These are phyloP conservation scores for Penicillium psychrosexuale DNA, from an alignment of 2,329 filamentous ascomycete genomes.

Conservation along the genomic window DNA sequence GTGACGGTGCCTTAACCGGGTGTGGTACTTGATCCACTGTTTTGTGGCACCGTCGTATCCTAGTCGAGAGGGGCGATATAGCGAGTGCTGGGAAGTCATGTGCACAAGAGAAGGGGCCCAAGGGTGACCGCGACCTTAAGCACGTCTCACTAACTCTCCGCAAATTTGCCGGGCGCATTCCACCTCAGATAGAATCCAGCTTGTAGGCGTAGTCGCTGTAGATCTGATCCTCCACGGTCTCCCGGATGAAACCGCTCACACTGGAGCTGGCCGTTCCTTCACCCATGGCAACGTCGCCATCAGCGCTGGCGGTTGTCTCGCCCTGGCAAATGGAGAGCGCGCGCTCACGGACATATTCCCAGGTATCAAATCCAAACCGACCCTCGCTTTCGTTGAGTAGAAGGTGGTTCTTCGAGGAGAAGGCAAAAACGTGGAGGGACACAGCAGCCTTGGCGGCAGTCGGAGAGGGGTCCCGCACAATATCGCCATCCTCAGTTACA, in stretches of 20 bases:
- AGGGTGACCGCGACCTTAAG: background rate
- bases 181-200: slow-evolving; percentile 34
- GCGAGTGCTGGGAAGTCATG: background rate
- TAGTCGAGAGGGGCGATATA: background rate
- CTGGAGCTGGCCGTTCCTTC: slow-evolving; percentile 43
- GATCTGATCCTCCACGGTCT: slow-evolving; percentile 58
- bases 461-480: slow-evolving; percentile 61
- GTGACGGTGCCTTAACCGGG: slow-evolving; percentile 8
- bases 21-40: slow-evolving; percentile 5
- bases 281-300: slow-evolving; percentile 45
- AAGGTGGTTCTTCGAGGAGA: slow-evolving; percentile 69
- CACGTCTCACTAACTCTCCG: background rate
- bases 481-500: slow-evolving; percentile 45
- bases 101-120: background rate
- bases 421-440: slow-evolving; percentile 80
- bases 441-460: slow-evolving; percentile 60
- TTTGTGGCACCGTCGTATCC: background rate
- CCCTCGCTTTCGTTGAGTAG: slow-evolving; percentile 81
- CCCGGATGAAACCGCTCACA: slow-evolving; percentile 60
- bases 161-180: background rate
- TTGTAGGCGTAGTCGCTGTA: slow-evolving; percentile 40
- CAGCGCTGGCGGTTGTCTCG: slow-evolving; percentile 30
- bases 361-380: slow-evolving; percentile 69
- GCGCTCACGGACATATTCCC: slow-evolving; percentile 66
- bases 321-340: slow-evolving; percentile 65